A percentile compares a stretch with the other conserved stretches of the same genome.
Conservation (phyloP, 768 basidiomycete genomes). For the Paxillus involutus region DNA sequence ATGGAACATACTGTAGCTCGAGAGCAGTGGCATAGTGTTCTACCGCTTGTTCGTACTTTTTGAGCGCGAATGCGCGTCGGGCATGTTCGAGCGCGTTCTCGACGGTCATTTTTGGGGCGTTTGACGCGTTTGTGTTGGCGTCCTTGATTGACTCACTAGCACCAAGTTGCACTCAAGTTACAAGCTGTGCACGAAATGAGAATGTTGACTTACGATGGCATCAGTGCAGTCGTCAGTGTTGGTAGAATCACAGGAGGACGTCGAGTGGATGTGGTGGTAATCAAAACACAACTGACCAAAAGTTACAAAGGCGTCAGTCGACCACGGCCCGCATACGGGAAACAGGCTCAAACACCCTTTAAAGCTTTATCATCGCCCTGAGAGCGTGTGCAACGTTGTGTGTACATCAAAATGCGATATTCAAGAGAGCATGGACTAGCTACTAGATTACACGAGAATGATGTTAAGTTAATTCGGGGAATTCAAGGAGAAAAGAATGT, state of each 20-base stretch:
- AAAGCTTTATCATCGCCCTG: too few species aligned
- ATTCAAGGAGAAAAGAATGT: background rate
- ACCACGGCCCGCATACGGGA: slow-evolving; percentile 1
- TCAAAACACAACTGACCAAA: background rate
- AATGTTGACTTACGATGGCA: slow-evolving; percentile 25
- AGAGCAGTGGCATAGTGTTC: slow-evolving; percentile 84
- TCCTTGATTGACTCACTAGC: slow-evolving; percentile 10
- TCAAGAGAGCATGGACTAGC: slow-evolving; percentile 12
- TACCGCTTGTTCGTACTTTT: slow-evolving; percentile 82
- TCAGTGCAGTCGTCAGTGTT: background rate
- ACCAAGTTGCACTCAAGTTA: background rate
- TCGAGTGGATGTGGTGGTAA: background rate
- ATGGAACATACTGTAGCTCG: slow-evolving; percentile 70
- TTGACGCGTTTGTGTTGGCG: slow-evolving; percentile 26
- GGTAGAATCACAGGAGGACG: background rate
- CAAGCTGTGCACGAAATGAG: too few species aligned
- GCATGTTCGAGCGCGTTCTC: slow-evolving; percentile 72
- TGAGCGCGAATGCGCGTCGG: slow-evolving; percentile 86
- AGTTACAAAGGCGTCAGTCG: slow-evolving; percentile 8
- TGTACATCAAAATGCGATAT: slow-evolving; percentile 5
- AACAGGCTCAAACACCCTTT: background rate
- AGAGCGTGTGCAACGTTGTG: too few species aligned
- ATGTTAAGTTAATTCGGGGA: background rate
- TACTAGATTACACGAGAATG: slow-evolving; percentile 22
- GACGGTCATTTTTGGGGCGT: slow-evolving; percentile 30